A percentile compares a stretch with the other conserved stretches of the same genome.
phyloP scores from a whole-genome alignment of 2,329 filamentous ascomycete genomes.

The Tolypocladium tundrense region DNA sequence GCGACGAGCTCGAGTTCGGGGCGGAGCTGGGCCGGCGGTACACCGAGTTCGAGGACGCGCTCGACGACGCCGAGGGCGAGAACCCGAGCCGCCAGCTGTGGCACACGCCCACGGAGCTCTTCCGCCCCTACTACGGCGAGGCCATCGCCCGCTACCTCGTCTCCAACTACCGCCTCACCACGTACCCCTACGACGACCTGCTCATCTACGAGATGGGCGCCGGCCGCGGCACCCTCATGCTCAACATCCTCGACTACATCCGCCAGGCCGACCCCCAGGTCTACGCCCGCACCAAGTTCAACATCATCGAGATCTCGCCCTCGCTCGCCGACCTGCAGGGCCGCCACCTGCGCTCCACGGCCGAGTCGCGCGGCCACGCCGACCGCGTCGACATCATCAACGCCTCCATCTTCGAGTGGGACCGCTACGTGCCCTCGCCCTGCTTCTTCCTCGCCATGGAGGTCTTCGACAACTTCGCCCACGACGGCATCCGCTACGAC shows the following conservation, averaged over 20 bases:
- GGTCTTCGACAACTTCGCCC: conserved; percentile 97
- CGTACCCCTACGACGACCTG: conserved; percentile 92
- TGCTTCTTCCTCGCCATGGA: conserved; percentile 98
- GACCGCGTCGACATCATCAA: conserved; percentile 93
- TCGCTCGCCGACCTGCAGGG: conserved; percentile 70
- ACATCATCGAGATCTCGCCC: conserved; percentile 89
- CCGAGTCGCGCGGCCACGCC: conserved; percentile 63
- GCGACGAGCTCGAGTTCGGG: conserved; percentile 81
- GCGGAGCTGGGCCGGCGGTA: conserved; percentile 67
- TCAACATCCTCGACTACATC: conserved; percentile 96
- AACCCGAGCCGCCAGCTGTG: conserved; percentile 79
- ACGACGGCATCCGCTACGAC: conserved; percentile 91
- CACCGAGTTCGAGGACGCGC: conserved; percentile 76
- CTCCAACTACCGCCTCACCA: conserved; percentile 87
- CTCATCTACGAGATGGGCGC: conserved; percentile 99
- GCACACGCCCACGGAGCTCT: conserved; percentile 97
- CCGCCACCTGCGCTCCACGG: conserved; percentile 54
- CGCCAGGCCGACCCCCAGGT: conserved; percentile 81
- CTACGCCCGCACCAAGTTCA: conserved; percentile 86
- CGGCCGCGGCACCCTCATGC: conserved; percentile 93
- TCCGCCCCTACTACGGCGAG: conserved; percentile 93
- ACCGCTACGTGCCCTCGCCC: conserved; percentile 73
- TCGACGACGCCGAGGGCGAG: conserved; percentile 59
- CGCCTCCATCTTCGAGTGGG: conserved; percentile 90
- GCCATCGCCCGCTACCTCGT: conserved; percentile 93